Percentiles rank a stretch among this genome's conserved stretches.
These are phyloP conservation scores for Berkeleyomyces rouxiae DNA, from an alignment of 2,329 filamentous ascomycete genomes.

Conservation along the genomic window DNA sequence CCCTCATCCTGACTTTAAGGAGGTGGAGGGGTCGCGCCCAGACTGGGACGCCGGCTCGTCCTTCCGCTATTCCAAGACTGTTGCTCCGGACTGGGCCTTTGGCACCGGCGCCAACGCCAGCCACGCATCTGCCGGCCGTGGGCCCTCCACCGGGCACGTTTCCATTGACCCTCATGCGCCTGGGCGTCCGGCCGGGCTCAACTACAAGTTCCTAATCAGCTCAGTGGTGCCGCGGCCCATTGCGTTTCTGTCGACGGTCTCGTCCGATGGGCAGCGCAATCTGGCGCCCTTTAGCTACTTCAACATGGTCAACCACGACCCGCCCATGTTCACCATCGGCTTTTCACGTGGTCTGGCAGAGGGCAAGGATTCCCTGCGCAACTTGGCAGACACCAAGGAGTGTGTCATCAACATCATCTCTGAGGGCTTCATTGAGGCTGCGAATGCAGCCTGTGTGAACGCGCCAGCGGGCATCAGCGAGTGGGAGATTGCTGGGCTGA, in stretches of 20 bases:
- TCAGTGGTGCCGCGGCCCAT: conserved; percentile 72
- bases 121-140: conserved; percentile 15
- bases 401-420: conserved; percentile 78
- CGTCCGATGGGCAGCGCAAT: conserved; percentile 49
- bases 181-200: conserved; percentile 49
- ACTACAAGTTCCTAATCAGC: conserved; percentile 87
- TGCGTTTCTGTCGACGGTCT: conserved; percentile 40
- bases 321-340: conserved; percentile 59
- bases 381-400: conserved; percentile 54
- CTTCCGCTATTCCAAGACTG: conserved; percentile 45
- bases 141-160: conserved; percentile 39
- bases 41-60: conserved; percentile 33
- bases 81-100: conserved; percentile 46
- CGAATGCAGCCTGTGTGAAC: conserved; percentile 66
- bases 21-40: conserved; percentile 48
- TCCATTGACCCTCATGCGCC: conserved; percentile 66
- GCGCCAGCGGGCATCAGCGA: conserved; percentile 61
- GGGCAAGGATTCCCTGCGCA: conserved; percentile 65
- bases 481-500: conserved; percentile 64
- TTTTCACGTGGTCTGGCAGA: conserved; percentile 28
- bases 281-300: conserved; percentile 81
- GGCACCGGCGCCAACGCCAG: conserved; percentile 48
- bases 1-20: conserved; percentile 59
- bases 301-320: conserved; percentile 69
- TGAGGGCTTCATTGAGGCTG: conserved; percentile 73